Evolutionary conservation across 257 asterid genomes (phyloP).

Genomic region (Nemophila menziesii): DNA sequence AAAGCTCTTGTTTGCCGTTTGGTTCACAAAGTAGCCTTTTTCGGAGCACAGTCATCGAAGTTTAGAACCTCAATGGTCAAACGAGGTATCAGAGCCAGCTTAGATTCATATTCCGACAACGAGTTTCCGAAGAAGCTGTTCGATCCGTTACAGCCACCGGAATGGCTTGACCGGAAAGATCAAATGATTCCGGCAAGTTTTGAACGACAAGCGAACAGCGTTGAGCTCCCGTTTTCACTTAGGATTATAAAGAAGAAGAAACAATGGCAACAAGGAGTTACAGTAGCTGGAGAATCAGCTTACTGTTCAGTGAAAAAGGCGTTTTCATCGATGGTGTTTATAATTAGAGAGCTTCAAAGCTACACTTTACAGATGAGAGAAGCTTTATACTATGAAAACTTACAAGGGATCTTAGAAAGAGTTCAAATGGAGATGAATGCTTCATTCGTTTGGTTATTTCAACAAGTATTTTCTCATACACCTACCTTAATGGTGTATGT

Average conservation of each 20-base stretch:
- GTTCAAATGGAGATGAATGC: conserved; percentile 84
- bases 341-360: conserved; percentile 75
- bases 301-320: conserved; percentile 76
- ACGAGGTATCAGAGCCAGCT: conserved; percentile 40
- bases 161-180: conserved; percentile 38
- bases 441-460: conserved; percentile 90
- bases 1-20: conserved; percentile 42
- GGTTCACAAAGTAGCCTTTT: conserved; percentile 13
- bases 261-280: conserved; percentile 62
- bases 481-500: conserved; percentile 87
- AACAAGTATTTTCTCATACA: conserved; percentile 84
- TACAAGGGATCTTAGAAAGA: conserved; percentile 62
- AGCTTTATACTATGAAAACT: conserved; percentile 51
- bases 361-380: conserved; percentile 74
- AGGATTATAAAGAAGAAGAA: conserved; percentile 62
- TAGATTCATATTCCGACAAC: conserved; percentile 71
- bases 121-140: conserved; percentile 52
- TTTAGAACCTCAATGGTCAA: conserved; percentile 20
- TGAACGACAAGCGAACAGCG: conserved; percentile 58
- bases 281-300: conserved; percentile 54
- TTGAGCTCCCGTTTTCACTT: conserved; percentile 77
- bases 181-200: conserved; percentile 42
- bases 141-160: conserved; percentile 39
- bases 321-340: conserved; percentile 90
- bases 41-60: conserved; percentile 21